phyloP scores from a whole-genome alignment of 768 basidiomycete genomes.

The Pholiota molesta region DNA sequence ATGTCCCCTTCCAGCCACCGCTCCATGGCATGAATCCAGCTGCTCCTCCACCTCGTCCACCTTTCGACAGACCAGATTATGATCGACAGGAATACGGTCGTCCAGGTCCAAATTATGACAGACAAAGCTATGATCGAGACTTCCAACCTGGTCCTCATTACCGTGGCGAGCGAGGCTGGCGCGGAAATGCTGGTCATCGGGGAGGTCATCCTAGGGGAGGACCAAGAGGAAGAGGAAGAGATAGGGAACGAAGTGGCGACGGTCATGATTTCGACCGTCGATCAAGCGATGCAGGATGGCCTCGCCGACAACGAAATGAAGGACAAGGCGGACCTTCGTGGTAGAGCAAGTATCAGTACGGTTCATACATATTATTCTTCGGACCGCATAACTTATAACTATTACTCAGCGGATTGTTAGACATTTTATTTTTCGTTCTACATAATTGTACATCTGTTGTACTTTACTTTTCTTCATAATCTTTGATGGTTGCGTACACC shows the following conservation, averaged over 20 bases:
- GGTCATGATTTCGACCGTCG: conserved; percentile 32
- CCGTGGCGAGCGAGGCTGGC: conserved; percentile 31
- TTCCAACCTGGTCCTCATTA: conserved; percentile 24
- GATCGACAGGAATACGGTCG: conserved; percentile 31
- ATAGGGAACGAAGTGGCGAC: conserved; percentile 21
- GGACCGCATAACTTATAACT: conserved; percentile 9
- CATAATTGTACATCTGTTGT: conserved; percentile 7
- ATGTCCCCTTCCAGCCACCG: conserved; percentile 28
- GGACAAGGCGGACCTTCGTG: conserved; percentile 24
- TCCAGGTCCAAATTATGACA: conserved; percentile 8
- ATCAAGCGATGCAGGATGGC: conserved; percentile 63
- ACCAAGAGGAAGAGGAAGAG: conserved; percentile 34
- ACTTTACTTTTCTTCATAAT: conserved; percentile 7
- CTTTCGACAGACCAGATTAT: conserved; percentile 15
- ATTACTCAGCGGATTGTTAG: not conserved
- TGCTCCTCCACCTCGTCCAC: conserved; percentile 15
- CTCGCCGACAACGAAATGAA: conserved; percentile 43
- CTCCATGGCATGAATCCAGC: conserved; percentile 14
- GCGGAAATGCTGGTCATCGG: conserved; percentile 37
- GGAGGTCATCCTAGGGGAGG: conserved; percentile 23
- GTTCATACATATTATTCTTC: not conserved
- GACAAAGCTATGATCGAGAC: conserved; percentile 19
- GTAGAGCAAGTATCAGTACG: conserved; percentile 19
- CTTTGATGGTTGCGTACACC: not conserved
- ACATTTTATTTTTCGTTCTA: conserved; percentile 10